These are phyloP conservation scores for Cupressus sempervirens DNA, from an alignment of 75 land plant species.

Conservation along the genomic window DNA sequence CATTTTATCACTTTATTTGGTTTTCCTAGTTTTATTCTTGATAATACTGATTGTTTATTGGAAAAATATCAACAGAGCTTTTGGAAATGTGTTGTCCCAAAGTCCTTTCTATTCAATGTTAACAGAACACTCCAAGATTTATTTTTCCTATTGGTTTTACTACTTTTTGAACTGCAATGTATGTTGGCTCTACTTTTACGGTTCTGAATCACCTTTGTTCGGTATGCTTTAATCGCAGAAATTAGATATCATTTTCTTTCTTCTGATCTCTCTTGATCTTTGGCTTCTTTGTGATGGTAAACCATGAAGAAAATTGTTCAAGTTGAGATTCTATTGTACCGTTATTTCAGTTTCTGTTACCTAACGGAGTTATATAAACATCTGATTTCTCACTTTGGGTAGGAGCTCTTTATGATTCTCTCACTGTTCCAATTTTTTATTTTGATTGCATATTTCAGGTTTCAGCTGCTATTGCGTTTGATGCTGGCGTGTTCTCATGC, in stretches of 20 bases:
- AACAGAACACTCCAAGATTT: neutral
- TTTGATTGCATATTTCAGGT: slow-evolving; percentile 33
- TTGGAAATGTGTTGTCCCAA: neutral
- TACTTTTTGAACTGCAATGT: neutral
- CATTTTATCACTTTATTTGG: neutral
- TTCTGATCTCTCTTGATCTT: neutral
- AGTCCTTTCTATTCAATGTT: neutral
- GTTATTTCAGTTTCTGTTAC: neutral
- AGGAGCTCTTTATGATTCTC: neutral
- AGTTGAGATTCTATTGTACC: neutral
- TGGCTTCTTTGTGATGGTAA: neutral
- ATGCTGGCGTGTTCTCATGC: slow-evolving; percentile 54
- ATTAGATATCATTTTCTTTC: neutral
- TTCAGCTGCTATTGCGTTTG: slow-evolving; percentile 58
- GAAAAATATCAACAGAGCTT: neutral
- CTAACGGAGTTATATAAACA: neutral
- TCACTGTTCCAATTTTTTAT: neutral
- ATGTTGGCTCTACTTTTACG: neutral
- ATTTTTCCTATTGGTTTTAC: neutral
- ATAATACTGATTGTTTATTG: neutral
- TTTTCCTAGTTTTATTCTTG: neutral
- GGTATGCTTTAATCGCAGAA: neutral
- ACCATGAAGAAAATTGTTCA: neutral
- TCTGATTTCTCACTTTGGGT: slow-evolving; percentile 1
- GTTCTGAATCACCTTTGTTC: neutral